These are phyloP conservation scores for Lactarius pseudohatsudake DNA, from an alignment of 768 basidiomycete genomes.

Conservation along the genomic window DNA sequence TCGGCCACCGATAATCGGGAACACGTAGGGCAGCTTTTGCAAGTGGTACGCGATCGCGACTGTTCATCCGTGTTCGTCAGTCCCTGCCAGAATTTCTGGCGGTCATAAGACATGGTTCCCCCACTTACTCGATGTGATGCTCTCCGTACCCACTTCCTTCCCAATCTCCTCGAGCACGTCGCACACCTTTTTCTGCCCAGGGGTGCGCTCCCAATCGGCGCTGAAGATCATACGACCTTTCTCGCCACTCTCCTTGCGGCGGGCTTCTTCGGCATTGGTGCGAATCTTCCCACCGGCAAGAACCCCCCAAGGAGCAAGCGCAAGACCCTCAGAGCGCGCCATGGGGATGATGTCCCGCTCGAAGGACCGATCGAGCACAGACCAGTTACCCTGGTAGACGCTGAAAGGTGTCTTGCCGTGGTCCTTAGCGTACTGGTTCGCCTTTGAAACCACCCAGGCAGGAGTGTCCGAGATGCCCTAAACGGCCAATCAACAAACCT, in stretches of 20 bases:
- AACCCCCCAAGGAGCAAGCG: constrained; percentile 45
- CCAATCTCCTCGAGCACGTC: constrained; percentile 42
- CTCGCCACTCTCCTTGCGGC: constrained; percentile 35
- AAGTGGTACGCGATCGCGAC: constrained; percentile 51
- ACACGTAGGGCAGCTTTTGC: constrained; percentile 48
- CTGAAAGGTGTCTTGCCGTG: constrained; percentile 41
- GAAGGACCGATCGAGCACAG: constrained; percentile 38
- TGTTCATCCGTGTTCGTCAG: constrained; percentile 13
- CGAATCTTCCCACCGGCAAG: constrained; percentile 42
- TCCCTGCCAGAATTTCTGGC: neutral
- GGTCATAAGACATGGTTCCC: neutral
- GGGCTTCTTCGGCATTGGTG: constrained; percentile 40
- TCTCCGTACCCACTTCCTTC: constrained; percentile 38
- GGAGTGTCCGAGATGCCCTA: constrained; percentile 33
- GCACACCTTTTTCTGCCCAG: constrained; percentile 37
- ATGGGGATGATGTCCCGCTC: constrained; percentile 44
- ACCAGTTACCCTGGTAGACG: constrained; percentile 41
- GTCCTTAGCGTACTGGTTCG: constrained; percentile 42
- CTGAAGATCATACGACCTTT: constrained; percentile 36
- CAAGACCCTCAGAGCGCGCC: constrained; percentile 38
- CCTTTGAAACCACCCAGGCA: constrained; percentile 41
- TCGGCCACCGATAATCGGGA: constrained; percentile 48
- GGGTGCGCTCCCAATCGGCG: constrained; percentile 38
- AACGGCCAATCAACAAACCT: neutral
- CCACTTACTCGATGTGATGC: constrained; percentile 30